These are phyloP conservation scores for Scheffersomyces stambukii DNA, from an alignment of 1,139 yeast species.

Conservation along the genomic window DNA sequence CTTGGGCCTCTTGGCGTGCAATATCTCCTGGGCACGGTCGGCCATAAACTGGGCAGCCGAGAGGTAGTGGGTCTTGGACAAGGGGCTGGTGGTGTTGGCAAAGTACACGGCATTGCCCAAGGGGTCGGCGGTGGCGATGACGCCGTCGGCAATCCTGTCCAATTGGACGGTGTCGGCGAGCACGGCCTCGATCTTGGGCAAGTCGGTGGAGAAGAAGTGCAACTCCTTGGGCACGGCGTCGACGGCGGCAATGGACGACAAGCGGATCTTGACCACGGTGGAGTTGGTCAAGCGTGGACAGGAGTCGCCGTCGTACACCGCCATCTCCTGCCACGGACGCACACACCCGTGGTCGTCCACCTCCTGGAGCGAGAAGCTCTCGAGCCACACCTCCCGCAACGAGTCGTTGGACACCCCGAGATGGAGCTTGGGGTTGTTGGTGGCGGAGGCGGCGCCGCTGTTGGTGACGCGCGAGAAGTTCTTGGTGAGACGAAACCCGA, in stretches of 20 bases:
- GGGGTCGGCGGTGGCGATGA: conserved; percentile 47
- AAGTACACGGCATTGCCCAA: conserved; percentile 51
- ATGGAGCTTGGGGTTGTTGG: conserved; percentile 25
- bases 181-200: conserved; percentile 31
- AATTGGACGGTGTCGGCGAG: conserved; percentile 23
- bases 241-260: conserved; percentile 23
- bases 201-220: conserved; percentile 49
- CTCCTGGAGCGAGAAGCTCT: conserved; percentile 59
- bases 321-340: conserved; percentile 56
- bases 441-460: conserved; percentile 32
- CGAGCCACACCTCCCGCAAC: conserved; percentile 65
- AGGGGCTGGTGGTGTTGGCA: conserved; percentile 28
- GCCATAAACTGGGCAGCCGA: conserved; percentile 24
- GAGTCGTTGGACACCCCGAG: conserved; percentile 64
- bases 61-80: conserved; percentile 23
- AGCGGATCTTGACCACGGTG: conserved; percentile 53
- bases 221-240: conserved; percentile 30
- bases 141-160: conserved; percentile 11
- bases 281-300: conserved; percentile 25
- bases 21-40: conserved; percentile 9
- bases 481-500: conserved; percentile 60
- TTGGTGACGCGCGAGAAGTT: conserved; percentile 48
- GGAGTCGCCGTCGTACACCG: conserved; percentile 49
- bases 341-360: conserved; percentile 42
- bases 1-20: conserved; percentile 2